These are phyloP conservation scores for Colletotrichum limetticola DNA, from an alignment of 2,329 filamentous ascomycete genomes.

Conservation along the genomic window DNA sequence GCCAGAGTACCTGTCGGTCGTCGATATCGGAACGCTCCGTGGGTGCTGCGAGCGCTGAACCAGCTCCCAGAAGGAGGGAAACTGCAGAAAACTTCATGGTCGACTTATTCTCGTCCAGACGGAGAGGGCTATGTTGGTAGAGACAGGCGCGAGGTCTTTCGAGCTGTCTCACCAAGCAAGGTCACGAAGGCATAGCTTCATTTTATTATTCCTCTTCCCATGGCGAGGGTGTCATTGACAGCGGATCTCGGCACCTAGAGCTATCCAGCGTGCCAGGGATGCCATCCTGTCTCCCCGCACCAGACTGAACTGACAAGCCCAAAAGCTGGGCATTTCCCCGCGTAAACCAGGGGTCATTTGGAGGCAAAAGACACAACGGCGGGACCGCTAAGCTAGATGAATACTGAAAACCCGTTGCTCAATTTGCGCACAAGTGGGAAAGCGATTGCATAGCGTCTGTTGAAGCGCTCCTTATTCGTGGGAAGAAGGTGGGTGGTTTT, in stretches of 20 bases:
- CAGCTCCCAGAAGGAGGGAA: constrained; percentile 2
- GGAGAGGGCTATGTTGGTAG: too few species aligned
- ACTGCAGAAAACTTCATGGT: constrained; percentile 3
- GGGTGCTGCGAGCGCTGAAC: not conserved
- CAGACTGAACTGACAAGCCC: not conserved
- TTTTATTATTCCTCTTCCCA: not conserved
- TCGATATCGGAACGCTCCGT: not conserved
- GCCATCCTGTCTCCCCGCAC: constrained; percentile 10
- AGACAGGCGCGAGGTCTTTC: not conserved
- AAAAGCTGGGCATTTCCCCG: constrained; percentile 16
- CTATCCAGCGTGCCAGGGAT: not conserved
- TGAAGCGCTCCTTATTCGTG: constrained; percentile 10
- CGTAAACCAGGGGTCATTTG: not conserved
- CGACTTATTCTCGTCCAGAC: not conserved
- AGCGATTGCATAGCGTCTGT: not conserved
- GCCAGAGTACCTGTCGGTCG: constrained; percentile 55
- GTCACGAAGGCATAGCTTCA: too few species aligned
- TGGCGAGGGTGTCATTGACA: not conserved
- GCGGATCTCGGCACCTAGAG: constrained; percentile 22
- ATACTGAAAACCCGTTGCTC: not conserved
- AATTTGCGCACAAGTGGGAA: not conserved
- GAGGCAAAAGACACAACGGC: not conserved
- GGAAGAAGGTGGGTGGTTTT: not conserved
- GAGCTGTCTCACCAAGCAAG: not conserved
- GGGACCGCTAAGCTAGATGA: constrained; percentile 25